Percentiles rank a stretch among this genome's conserved stretches.
Conservation (phyloP, 140 eudicot genomes). For the Ambrosia hybrid region DNA sequence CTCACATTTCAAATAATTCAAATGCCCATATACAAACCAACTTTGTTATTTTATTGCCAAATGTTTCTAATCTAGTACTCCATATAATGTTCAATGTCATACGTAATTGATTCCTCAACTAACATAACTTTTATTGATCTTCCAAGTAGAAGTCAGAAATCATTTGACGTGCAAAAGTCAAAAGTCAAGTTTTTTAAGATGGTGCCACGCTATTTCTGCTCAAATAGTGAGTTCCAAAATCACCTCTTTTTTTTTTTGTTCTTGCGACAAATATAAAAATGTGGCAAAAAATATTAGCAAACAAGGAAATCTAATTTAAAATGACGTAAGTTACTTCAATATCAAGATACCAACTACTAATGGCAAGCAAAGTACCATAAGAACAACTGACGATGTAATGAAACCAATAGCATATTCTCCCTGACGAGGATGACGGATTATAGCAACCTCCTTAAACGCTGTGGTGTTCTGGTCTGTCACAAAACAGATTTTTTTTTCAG, state of each 20-base stretch:
- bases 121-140: too few species aligned
- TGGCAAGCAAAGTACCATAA: conserved; percentile 17
- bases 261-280: too few species aligned
- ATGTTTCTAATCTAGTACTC: neutral
- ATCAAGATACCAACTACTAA: neutral
- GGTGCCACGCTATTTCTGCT: neutral
- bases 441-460: conserved; percentile 92
- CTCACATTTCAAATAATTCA: neutral
- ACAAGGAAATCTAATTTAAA: neutral
- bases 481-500: conserved; percentile 17
- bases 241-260: neutral
- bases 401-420: conserved; percentile 91
- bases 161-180: neutral
- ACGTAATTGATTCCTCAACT: too few species aligned
- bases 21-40: neutral
- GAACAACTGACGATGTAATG: conserved; percentile 79
- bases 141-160: neutral
- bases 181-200: neutral
- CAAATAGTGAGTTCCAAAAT: neutral
- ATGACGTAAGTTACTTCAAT: conserved; percentile 1
- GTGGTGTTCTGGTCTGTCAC: conserved; percentile 69
- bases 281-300: neutral
- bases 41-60: conserved; percentile 7
- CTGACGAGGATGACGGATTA: conserved; percentile 89
- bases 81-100: too few species aligned